Evolutionary conservation across 169 alveolate genomes (phyloP), one percentile per base, ranked within the genome.

Genomic region (Theileria orientalis): DNA sequence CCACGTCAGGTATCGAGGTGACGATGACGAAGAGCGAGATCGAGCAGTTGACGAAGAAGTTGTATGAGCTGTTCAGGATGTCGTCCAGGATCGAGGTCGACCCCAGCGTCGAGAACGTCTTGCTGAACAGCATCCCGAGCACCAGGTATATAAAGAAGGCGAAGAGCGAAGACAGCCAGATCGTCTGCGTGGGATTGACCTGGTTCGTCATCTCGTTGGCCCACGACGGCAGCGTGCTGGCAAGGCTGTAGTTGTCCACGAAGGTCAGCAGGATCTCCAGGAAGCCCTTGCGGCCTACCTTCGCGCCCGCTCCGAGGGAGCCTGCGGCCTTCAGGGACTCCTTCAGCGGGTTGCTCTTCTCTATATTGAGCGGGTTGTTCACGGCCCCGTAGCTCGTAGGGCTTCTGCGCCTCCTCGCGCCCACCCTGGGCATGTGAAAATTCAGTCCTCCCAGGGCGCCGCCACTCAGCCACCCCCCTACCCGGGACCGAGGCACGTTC

Each of bases 201-300:
- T 88, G 88, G 56, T 67, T 78, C 3, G 87, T 88, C 83, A 88
- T 84, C 64, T 88, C 93, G 69, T 88, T 88, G 35, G 90, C 93
- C 93, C 93, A 88, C 7, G 91, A 84, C 29, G 93, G 93, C n/a
- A 84, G 76, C 37, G 73, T 67, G 59, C 90, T 76, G 35, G 88
- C 90, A 49, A 88, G 62, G 37, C 84, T 85, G 67, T 80, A 88
- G 54, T 87, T 84, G 44, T 88, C 91, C 60, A 88, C 86, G 54
- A 88, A 88, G 54, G 83, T 82, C 73, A 70, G 35, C 35, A 79
- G 13, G 19, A 79, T 29, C 35, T 21, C 83, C 62, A 42, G 76
- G 25, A 59, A 61, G 29, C 42, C 60, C 66, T 67, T 44, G 35
- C 72, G 59, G 41, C 69, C 33, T 62, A 75, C 35, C 35, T 51